Percentiles rank a stretch among this genome's conserved stretches.
phyloP scores from a whole-genome alignment of 345 rosid genomes.

The Citrus reticulata region DNA sequence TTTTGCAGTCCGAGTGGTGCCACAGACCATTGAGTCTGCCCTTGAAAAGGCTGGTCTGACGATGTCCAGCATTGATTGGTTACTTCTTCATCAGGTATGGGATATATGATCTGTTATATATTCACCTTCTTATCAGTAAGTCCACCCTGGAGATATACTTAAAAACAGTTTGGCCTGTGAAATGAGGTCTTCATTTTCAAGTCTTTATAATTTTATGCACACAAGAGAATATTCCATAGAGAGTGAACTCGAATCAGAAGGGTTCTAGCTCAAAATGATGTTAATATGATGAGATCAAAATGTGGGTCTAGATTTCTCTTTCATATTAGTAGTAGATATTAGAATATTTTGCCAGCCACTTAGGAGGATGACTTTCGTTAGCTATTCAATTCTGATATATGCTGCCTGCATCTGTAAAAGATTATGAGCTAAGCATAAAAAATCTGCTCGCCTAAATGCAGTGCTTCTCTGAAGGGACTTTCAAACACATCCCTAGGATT shows the following conservation, averaged over 20 bases:
- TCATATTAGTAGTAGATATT: not conserved
- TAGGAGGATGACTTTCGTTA: not conserved
- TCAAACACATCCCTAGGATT: not conserved
- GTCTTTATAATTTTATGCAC: not conserved
- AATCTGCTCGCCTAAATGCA: too few species aligned
- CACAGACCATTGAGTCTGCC: constrained; percentile 76
- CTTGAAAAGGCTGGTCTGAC: constrained; percentile 75
- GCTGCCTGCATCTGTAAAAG: not conserved
- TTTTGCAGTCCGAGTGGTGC: constrained; percentile 80
- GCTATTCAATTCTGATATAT: not conserved
- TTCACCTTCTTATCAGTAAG: not conserved
- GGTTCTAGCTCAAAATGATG: not conserved
- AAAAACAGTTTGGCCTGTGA: not conserved
- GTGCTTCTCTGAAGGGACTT: not conserved
- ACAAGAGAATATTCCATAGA: not conserved
- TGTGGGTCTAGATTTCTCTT: not conserved
- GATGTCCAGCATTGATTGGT: constrained; percentile 76
- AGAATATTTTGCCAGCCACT: not conserved
- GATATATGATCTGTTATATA: not conserved
- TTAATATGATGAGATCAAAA: not conserved
- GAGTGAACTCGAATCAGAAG: not conserved
- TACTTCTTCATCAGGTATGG: constrained; percentile 89
- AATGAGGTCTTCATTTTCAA: not conserved
- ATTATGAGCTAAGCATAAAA: not conserved
- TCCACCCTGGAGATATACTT: not conserved